A percentile compares a stretch with the other conserved stretches of the same genome.
These are phyloP conservation scores for Penicillium malachiteum DNA, from an alignment of 495 filamentous ascomycete species.

Conservation along the genomic window DNA sequence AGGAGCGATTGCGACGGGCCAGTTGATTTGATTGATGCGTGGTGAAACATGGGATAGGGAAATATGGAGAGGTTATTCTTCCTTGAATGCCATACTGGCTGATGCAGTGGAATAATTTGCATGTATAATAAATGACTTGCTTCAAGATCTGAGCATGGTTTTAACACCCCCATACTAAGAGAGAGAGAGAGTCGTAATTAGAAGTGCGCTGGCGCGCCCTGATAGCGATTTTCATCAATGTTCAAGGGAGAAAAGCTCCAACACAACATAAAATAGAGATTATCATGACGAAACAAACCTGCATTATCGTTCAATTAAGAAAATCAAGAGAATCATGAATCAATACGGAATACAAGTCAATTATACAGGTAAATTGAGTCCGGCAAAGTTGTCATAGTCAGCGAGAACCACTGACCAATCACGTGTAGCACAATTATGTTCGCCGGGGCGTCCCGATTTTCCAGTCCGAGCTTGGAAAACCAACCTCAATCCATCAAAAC, in stretches of 20 bases:
- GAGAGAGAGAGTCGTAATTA: not conserved
- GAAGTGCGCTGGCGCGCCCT: not conserved
- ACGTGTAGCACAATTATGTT: conserved; percentile 46
- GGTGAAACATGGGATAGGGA: not conserved
- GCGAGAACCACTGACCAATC: conserved; percentile 34
- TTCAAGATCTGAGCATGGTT: conserved; percentile 9
- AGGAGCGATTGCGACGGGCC: conserved; percentile 43
- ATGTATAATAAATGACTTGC: conserved; percentile 23
- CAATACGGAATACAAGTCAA: not conserved
- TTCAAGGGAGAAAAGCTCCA: not conserved
- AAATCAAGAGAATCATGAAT: not conserved
- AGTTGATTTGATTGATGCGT: conserved; percentile 8
- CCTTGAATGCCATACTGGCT: not conserved
- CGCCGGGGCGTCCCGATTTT: conserved; percentile 50
- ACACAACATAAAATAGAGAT: not conserved
- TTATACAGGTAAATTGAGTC: not conserved
- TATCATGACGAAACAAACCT: no score
- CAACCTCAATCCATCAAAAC: conserved; percentile 31
- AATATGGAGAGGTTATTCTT: not conserved
- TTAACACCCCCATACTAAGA: not conserved
- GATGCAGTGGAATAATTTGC: not conserved
- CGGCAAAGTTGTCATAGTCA: not conserved
- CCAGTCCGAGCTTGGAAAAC: conserved; percentile 43
- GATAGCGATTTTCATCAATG: not conserved
- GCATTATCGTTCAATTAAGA: not conserved